Evolutionary conservation across 208 protist genomes (phyloP), one percentile per base, ranked within the genome.

Genomic region (Acanthamoeba sp.): DNA sequence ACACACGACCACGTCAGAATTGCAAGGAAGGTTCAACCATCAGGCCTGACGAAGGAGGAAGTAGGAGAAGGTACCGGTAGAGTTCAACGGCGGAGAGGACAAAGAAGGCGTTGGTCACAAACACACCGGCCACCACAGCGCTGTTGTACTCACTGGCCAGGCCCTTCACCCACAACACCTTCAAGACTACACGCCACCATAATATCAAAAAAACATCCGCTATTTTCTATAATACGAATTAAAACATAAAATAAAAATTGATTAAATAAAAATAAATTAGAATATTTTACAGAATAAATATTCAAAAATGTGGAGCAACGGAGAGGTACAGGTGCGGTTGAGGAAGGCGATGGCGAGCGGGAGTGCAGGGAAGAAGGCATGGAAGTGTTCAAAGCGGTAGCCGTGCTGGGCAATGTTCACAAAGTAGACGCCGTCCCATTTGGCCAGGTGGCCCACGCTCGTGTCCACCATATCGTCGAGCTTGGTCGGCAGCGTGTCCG

Each of bases 371-470:
- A 90, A 90, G 57, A 90, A 90, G 27, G 84, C 84, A 34, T 90
- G 84, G 57, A 90, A 90, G 57, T 90, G 84, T 90, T 90, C 84
- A 38, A 71, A 90, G 48, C 20, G 52, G 40, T 90, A 90, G 29
- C 52, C 57, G 18, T 69, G 32, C 34, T 69, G 52, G 16, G 84
- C 84, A 18, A 90, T 90, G 27, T 69, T 9, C 24, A 90, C 18
- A 24, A 69, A 90, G 57, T 90, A 90, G 24, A 90, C 84, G 10
- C 40, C 27, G 84, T 90, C 84, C 84, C 84, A 90, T 20, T 34
- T 20, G 36, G 55, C 84, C 29, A 90, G 18, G 50, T 59, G 84
- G n/a, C 84, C 84, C 24, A 66, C n/a, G n/a, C 29, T 59, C 20
- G 34, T n/a, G 9, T 59, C 84, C 7, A 90, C 32, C 18, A 36